Base-by-base conservation (phyloP, 352 stramenopile genomes). In the Hyaloperonospora arabidopsidis region DNA sequence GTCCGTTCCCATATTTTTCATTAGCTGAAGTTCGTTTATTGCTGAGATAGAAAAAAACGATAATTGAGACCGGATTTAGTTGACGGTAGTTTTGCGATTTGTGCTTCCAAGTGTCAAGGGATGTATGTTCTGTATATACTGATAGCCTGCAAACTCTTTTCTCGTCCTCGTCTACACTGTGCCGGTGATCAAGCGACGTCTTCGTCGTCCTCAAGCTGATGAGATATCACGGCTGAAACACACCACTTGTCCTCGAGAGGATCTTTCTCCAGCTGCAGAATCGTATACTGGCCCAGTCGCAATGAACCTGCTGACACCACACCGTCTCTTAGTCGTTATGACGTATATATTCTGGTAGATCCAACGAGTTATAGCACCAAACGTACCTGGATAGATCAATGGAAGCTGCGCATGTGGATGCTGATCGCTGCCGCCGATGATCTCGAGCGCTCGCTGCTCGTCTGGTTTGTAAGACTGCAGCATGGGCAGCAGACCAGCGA, bases 181-280 rank as follows among this genome's bases (percentile, higher is more conserved):
- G 25, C 25, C 25, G 25, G 25, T 32, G 25, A 32, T 32, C 25
- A 32, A 4, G 8, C 25, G 25, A 10, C 50, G 2, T 58, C 60
- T 29, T 72, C 66, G 34, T 67, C 40, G n/a, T 40, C 57, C 36
- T 74, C 46, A 15, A 76, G 57, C 18, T 77, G 61, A 48, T 79
- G 74, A 12, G 70, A 74, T 8, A 71, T 74, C 43, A 76, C 62
- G 10, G 66, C 60, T 28, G 63, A 63, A 23, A 89, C 53, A 40
- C 41, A 25, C 79, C 79, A 89, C 41, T 70, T 68, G 36, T 65
- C 72, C 34, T 87, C 75, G 10, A 65, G 54, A 6, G 47, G 14
- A 34, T 72, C 60, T 62, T 79, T 79, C 43, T 79, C 76, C 0
- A 91, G 62, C 54, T 89, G 63, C 4, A 91, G 54, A n/a, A 88